Evolutionary conservation across 2,329 filamentous ascomycete genomes (phyloP), one percentile per base, ranked within the genome.

Genomic region (Cladosporium sp.): DNA sequence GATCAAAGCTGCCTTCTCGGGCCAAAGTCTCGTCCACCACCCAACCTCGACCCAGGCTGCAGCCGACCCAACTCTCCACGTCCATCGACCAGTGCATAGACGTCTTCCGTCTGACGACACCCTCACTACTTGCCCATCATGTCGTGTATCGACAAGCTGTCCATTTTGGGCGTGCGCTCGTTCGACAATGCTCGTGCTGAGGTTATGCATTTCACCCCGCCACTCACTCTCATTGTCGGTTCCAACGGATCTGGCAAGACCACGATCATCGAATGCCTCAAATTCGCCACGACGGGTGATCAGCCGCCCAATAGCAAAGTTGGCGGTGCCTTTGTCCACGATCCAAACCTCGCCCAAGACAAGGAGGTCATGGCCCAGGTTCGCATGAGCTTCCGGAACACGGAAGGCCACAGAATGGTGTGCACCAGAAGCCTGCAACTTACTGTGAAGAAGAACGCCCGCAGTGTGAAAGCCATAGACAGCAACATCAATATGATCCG

Each of bases 181-280:
- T 97, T 97, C 72, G 89, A 88, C 73, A 88, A 89, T 63, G 80
- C 81, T 42, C 79, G 82, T 59, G 82, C 82, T 63, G 89, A 97
- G 75, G 87, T 83, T 36, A 96, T 97, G 61, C 82, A 88, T 65
- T 97, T 99, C 73, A 86, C 91, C 63, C 88, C 90, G 0, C 95
- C 94, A 24, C 81, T 99, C 57, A 99, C 94, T 12, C 82, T 99
- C 61, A 99, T 99, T 65, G 95, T 99, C 58, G 94, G 94, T 58
- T 90, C 91, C 75, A 99, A 99, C 77, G 94, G 94, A 56, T 97
- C 93, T 1, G 94, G 94, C 61, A 99, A 99, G 78, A 99, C 94
- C 78, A 97, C 94, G 58, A 96, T 99, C 70, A 99, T 99, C 74
- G 94, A 99, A 74, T 96, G 91, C 72, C 88, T 99, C 69, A 97